phyloP scores from a whole-genome alignment of 495 filamentous ascomycete genomes.

The Staphylotrichum longicolle region DNA sequence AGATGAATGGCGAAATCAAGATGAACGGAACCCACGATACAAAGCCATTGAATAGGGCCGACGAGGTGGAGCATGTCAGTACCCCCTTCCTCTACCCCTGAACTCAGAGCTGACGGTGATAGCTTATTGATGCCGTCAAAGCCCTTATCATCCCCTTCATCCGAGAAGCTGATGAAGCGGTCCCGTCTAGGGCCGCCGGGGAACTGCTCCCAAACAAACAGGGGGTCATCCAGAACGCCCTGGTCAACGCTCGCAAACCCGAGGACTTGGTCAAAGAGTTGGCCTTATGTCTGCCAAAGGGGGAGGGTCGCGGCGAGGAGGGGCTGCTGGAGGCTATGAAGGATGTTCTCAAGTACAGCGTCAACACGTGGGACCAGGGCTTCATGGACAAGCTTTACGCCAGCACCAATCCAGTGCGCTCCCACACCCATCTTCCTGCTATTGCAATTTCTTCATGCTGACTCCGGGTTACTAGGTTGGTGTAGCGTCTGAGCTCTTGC shows the following conservation, averaged over 20 bases:
- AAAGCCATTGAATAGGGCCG: conserved; percentile 32
- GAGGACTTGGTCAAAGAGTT: conserved; percentile 65
- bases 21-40: conserved; percentile 27
- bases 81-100: not conserved
- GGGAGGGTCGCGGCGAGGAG: conserved; percentile 62
- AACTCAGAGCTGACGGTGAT: not conserved
- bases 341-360: conserved; percentile 72
- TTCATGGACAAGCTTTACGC: conserved; percentile 93
- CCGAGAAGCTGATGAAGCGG: conserved; percentile 66
- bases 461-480: conserved; percentile 55
- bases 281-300: conserved; percentile 60
- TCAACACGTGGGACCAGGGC: conserved; percentile 96
- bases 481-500: conserved; percentile 75
- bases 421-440: not conserved
- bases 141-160: conserved; percentile 77
- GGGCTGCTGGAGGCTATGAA: conserved; percentile 65
- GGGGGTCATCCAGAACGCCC: conserved; percentile 51
- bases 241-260: conserved; percentile 70
- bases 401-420: conserved; percentile 70
- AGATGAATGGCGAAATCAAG: not conserved
- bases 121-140: conserved; percentile 75
- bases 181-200: conserved; percentile 47
- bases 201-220: conserved; percentile 50
- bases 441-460: not conserved
- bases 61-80: conserved; percentile 50